phyloP scores from a whole-genome alignment of 352 stramenopile genomes.

The Paralagenidium karlingii region DNA sequence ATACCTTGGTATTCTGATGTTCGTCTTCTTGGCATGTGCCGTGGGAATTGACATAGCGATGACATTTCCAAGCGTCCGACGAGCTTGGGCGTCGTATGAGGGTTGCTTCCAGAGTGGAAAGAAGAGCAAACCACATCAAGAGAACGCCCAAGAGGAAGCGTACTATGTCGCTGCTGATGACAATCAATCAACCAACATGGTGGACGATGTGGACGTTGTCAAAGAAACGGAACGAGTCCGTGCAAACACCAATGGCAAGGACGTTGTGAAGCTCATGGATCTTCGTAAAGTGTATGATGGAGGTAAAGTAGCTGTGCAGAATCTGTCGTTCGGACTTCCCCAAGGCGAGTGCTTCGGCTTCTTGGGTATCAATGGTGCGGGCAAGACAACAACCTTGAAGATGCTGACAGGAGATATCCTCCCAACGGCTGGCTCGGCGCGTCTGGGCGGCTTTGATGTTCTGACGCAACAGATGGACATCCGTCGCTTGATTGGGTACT shows the following conservation, averaged over 20 bases:
- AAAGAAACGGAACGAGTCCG: conserved; percentile 19
- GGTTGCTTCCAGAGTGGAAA: too few species aligned
- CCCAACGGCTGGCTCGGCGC: conserved; percentile 22
- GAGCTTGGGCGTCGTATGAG: too few species aligned
- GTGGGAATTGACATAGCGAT: conserved; percentile 45
- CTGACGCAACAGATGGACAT: conserved; percentile 36
- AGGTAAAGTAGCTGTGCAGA: conserved; percentile 58
- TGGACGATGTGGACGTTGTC: conserved; percentile 33
- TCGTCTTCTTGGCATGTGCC: conserved; percentile 20
- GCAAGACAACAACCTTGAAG: conserved; percentile 94
- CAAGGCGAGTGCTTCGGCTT: conserved; percentile 90
- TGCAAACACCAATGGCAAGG: conserved; percentile 12
- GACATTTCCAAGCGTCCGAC: conserved; percentile 47
- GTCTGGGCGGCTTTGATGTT: conserved; percentile 41
- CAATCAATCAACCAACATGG: conserved; percentile 11
- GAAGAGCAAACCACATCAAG: too few species aligned
- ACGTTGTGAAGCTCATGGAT: conserved; percentile 35
- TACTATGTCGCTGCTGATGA: conserved; percentile 53
- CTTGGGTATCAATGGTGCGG: conserved; percentile 90
- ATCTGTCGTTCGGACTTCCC: conserved; percentile 70
- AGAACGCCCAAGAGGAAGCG: too few species aligned
- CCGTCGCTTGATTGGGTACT: conserved; percentile 75
- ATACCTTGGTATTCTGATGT: conserved; percentile 27
- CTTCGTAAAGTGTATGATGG: conserved; percentile 84
- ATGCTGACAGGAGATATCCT: conserved; percentile 85